Evolutionary conservation across 2,329 filamentous ascomycete species (phyloP).

Genomic region (Alternaria longipes): DNA sequence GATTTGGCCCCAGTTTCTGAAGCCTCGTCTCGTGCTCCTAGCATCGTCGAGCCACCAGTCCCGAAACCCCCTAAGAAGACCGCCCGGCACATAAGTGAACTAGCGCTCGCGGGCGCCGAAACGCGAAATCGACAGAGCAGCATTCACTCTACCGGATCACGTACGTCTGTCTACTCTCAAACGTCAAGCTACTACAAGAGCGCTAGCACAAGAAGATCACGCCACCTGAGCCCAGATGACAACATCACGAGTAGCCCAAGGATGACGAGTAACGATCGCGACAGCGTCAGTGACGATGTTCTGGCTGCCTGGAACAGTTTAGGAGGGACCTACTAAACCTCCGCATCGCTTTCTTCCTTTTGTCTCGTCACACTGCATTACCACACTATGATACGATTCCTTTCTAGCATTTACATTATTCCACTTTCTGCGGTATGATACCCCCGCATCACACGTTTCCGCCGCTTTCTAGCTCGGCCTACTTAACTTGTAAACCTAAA

Average conservation of each 20-base stretch:
- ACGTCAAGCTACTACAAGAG: conserved; percentile 14
- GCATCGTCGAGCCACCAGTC: conserved; percentile 28
- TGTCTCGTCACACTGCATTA: not conserved
- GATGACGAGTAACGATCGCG: conserved; percentile 27
- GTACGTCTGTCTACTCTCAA: conserved; percentile 26
- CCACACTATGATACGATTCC: not conserved
- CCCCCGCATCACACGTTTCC: not conserved
- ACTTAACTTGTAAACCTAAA: conserved; percentile 5
- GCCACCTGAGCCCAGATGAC: conserved; percentile 32
- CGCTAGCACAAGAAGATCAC: conserved; percentile 24
- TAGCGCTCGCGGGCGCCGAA: conserved; percentile 23
- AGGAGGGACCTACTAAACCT: conserved; percentile 49
- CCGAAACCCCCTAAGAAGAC: conserved; percentile 28
- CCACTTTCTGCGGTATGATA: conserved; percentile 3
- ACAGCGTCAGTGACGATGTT: conserved; percentile 58
- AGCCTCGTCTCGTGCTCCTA: conserved; percentile 33
- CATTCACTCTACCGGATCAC: conserved; percentile 27
- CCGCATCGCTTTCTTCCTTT: not conserved
- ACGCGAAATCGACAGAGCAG: conserved; percentile 34
- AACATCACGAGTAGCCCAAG: conserved; percentile 35
- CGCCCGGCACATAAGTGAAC: conserved; percentile 25
- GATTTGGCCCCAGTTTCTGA: conserved; percentile 38
- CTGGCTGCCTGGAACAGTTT: conserved; percentile 58
- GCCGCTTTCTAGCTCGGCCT: not conserved
- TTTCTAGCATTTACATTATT: not conserved